Base-by-base conservation (phyloP, 495 filamentous ascomycete species). In the Podospora appendiculata region DNA sequence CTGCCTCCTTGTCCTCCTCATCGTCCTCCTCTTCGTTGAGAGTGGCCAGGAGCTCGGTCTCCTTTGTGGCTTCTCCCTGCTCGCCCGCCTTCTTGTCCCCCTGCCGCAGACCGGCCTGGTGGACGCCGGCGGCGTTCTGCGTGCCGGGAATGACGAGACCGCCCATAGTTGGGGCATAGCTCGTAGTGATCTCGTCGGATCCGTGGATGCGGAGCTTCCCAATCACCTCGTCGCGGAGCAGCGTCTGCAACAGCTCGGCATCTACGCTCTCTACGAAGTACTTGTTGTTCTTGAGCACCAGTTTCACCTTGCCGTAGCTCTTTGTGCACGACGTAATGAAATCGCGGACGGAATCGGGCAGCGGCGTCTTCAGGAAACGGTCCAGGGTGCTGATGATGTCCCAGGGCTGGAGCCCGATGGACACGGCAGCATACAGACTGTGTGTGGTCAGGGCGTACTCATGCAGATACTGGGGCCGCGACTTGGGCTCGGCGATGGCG, bases 221-320 rank as follows among this genome's bases (percentile, higher is more conserved):
- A 39, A 76, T 75, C n/a, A 66, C 56, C 12, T 59, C 54, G 41
- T 79, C 80, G 49, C 87, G 81, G 11, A 97, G 73, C 12, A 97
- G 78, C 59, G 73, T 84, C 69, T 95, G 90, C 43, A 99, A 71
- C 70, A 95, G 85, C 13, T 82, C 72, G 16, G 89, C 84, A 62
- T 97, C 91, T 6, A 84, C 79, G 56, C 88, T 95, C 70, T 99
- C 93, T 54, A 97, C 82, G 63, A 87, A 97, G 67, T 93, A 96
- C 51, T 84, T 84, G 56, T 92, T 97, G 61, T 96, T 84, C 65
- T 96, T 95, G 52, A 97, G 70, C 18, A 97, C 93, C 38, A 97
- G 79, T 70, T 95, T 93, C 38, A 95, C 89, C 67, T 97, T 96
- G 39, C 93, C 93, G 65, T 91, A 97, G 18, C 87, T 90, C 51